Conservation (phyloP, 805 yeast species). For the Starmerella sirachaensis region DNA sequence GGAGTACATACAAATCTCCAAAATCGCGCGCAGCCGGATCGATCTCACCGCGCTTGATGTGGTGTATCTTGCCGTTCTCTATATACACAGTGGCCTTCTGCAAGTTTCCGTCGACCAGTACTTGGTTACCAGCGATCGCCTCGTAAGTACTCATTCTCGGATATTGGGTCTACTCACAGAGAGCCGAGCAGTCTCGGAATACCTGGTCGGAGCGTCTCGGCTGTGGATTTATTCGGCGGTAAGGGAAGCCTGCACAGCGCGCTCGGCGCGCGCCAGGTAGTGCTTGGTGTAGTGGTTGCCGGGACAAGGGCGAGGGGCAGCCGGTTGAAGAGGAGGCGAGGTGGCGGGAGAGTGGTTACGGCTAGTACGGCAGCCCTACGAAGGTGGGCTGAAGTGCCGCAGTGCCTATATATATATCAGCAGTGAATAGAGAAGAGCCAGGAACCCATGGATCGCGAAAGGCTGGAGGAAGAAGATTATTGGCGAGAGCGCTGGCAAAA, state of each 20-base stretch:
- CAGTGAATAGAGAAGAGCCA: background rate
- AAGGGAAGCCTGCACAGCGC: too few species aligned
- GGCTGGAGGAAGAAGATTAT: conserved; percentile 9
- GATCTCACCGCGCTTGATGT: conserved; percentile 19
- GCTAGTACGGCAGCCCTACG: too few species aligned
- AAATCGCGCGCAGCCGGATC: conserved; percentile 34
- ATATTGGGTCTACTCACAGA: background rate
- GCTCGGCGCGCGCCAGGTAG: background rate
- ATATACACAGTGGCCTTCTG: conserved; percentile 24
- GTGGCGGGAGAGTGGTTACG: too few species aligned
- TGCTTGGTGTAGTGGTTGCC: background rate
- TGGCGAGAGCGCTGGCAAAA: conserved; percentile 13
- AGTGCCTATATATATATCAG: too few species aligned
- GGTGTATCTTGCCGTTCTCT: conserved; percentile 46
- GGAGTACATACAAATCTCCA: conserved; percentile 60
- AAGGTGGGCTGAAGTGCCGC: too few species aligned
- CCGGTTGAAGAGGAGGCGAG: background rate
- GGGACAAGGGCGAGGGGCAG: background rate
- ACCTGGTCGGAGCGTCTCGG: too few species aligned
- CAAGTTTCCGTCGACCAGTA: conserved; percentile 22
- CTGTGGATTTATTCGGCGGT: too few species aligned
- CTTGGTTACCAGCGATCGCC: conserved; percentile 16
- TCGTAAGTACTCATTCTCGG: background rate
- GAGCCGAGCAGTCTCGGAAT: too few species aligned
- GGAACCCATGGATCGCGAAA: conserved; percentile 2